Evolutionary conservation across 495 filamentous ascomycete genomes (phyloP).

Genomic region (Polyplosphaeria fusca): DNA sequence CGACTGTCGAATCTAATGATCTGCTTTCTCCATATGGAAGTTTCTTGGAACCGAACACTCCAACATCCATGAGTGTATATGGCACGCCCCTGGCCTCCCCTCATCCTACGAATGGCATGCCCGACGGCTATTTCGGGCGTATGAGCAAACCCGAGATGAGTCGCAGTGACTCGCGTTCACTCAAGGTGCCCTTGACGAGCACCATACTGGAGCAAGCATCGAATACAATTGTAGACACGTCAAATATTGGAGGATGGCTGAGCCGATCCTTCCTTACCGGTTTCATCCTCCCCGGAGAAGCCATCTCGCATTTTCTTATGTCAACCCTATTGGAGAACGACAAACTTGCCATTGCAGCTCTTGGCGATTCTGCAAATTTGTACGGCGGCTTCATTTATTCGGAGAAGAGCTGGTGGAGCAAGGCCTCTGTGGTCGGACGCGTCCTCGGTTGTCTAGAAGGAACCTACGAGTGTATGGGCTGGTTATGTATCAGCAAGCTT

Average conservation of each 20-base stretch:
- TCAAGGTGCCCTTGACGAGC: constrained; percentile 17
- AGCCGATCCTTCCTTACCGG: constrained; percentile 76
- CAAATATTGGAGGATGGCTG: constrained; percentile 67
- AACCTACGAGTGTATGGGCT: constrained; percentile 73
- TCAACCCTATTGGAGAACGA: constrained; percentile 76
- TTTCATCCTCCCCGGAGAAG: constrained; percentile 72
- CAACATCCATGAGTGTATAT: constrained; percentile 36
- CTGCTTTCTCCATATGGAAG: constrained; percentile 9
- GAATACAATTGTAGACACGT: constrained; percentile 29
- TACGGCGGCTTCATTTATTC: constrained; percentile 75
- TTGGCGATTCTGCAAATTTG: constrained; percentile 69
- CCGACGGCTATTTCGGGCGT: constrained; percentile 37
- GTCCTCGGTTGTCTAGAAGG: constrained; percentile 65
- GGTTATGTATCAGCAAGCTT: constrained; percentile 61
- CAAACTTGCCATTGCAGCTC: constrained; percentile 55
- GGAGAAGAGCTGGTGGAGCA: constrained; percentile 79
- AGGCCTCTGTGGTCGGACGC: constrained; percentile 69
- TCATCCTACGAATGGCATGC: constrained; percentile 10
- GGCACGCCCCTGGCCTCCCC: constrained; percentile 39
- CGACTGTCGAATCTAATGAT: constrained; percentile 31
- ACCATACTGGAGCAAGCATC: constrained; percentile 1
- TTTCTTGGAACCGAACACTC: constrained; percentile 21
- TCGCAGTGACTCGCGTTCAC: constrained; percentile 20
- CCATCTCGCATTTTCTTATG: constrained; percentile 72
- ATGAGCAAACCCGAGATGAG: constrained; percentile 15